phyloP scores from a whole-genome alignment of 495 filamentous ascomycete genomes.

The Penicillium subrubescens region DNA sequence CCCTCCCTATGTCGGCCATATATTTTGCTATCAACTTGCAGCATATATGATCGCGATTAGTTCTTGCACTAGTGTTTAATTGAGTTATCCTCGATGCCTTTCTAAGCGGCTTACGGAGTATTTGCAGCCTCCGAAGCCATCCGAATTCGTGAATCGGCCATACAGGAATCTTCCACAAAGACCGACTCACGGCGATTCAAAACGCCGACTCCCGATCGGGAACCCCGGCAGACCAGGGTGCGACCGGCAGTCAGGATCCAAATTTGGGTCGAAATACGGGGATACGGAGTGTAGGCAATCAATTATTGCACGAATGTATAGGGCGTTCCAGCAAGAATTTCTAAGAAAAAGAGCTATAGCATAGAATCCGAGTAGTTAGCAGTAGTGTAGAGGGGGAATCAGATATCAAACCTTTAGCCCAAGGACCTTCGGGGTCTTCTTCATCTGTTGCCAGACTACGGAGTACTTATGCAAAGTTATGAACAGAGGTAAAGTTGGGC shows the following conservation, averaged over 20 bases:
- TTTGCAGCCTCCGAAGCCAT: neutral
- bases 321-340: neutral
- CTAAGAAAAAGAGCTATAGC: neutral
- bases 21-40: too few relatives aligned
- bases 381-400: neutral
- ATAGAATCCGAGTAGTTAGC: neutral
- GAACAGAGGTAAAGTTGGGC: neutral
- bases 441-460: neutral
- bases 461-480: neutral
- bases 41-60: too few relatives aligned
- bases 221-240: neutral
- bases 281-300: neutral
- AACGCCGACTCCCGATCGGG: slow-evolving; percentile 1
- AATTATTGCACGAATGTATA: neutral
- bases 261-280: neutral
- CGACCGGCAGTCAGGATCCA: neutral
- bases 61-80: too few relatives aligned
- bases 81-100: too few relatives aligned
- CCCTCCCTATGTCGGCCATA: too few relatives aligned
- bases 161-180: neutral
- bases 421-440: neutral
- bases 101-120: neutral
- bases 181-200: neutral
- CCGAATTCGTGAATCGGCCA: neutral
- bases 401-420: neutral